Percentiles rank a stretch among this genome's conserved stretches.
Conservation (phyloP, 495 filamentous ascomycete species). For the Tuber melanosporum region DNA sequence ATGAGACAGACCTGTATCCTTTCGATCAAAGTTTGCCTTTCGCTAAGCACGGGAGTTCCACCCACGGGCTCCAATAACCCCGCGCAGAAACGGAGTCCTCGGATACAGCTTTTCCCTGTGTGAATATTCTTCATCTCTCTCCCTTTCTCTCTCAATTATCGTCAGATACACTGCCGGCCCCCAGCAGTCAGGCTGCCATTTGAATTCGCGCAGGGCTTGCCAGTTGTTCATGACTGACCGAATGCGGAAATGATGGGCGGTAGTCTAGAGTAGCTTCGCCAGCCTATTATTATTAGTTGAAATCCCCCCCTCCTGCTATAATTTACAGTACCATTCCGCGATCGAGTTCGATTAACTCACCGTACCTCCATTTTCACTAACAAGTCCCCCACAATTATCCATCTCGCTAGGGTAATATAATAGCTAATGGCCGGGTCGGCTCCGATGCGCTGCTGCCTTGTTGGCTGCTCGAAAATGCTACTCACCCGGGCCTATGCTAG, state of each 20-base stretch:
- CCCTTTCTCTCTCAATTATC: neutral
- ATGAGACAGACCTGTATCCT: neutral
- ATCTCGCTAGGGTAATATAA: neutral
- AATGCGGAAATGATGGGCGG: neutral
- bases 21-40: neutral
- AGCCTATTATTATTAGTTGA: neutral
- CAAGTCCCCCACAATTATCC: neutral
- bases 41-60: neutral
- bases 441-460: neutral
- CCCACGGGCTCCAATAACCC: neutral
- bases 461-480: neutral
- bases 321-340: neutral
- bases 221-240: neutral
- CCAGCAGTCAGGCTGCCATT: neutral
- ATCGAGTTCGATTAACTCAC: neutral
- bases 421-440: neutral
- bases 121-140: neutral
- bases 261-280: neutral
- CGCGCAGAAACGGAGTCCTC: neutral
- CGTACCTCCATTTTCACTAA: neutral
- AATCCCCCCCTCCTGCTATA: neutral
- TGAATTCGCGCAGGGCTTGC: neutral
- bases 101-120: neutral
- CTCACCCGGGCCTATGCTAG: neutral
- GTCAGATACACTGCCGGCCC: neutral